Base-by-base conservation (phyloP, 345 rosid species). In the Brassica carinata region DNA sequence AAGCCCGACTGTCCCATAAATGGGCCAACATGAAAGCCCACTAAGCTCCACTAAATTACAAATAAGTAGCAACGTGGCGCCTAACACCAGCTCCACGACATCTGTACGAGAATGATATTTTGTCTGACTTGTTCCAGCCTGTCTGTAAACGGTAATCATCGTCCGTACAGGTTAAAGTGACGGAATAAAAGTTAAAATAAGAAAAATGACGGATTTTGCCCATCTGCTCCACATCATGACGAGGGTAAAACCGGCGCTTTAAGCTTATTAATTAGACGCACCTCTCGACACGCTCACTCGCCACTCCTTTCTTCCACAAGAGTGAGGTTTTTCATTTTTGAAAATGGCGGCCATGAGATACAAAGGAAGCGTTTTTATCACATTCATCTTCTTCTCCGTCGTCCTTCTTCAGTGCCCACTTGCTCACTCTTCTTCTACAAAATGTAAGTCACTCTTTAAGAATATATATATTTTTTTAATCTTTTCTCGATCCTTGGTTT, bases 61-160 rank as follows among this genome's bases (percentile, higher is more conserved):
- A 40, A 40, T 40, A 40, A 9, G 13, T 13, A 40, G 48, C 48
- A 10, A 40, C 48, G 48, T 40, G 48, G 48, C 48, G 48, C 4
- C 14, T 40, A 2, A 40, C 4, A 10, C 48, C 48, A 40, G 14
- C 55, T 29, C 72, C 80, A 81, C 80, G 40, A 40, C 55, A 75
- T 55, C 2, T 55, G 80, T 75, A 75, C 83, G 80, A 71, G 83
- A 64, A 80, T 69, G 72, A 74, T 9, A 17, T 2, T 81, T 81
- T 81, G 83, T 81, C 83, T 70, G 72, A 31, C 38, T 81, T 43
- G 83, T 5, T 71, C 83, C 83, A 75, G 83, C 69, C 83, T 81
- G 26, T 23, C 26, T 23, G 79, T 64, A 64, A 69, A 75, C 72
- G 75, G 70, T 75, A 51, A 69, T 63, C 43, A 1, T 45, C n/a